A percentile compares a stretch with the other conserved stretches of the same genome.
phyloP scores from a whole-genome alignment of 345 rosid species.

The Stellera chamaejasme region DNA sequence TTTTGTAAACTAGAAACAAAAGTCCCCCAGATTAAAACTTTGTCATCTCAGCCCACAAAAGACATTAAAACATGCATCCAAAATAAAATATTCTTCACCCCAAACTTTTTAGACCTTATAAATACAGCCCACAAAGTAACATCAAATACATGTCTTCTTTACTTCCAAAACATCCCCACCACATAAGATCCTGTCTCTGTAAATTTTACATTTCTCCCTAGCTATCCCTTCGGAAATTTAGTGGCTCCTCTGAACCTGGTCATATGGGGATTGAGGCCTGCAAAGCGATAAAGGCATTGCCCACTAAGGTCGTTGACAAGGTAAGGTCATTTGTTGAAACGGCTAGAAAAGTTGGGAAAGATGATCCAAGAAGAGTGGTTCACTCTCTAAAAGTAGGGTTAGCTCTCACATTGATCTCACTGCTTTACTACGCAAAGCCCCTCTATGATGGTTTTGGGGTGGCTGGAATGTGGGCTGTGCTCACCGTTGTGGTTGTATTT shows the following conservation, averaged over 20 bases:
- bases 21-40: slow-evolving; percentile 18
- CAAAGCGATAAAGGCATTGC: slow-evolving; percentile 21
- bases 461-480: slow-evolving; percentile 83
- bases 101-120: slow-evolving; percentile 29
- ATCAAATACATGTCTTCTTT: not conserved
- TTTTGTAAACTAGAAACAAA: not conserved
- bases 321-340: slow-evolving; percentile 18
- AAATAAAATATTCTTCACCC: no score
- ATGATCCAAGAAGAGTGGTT: slow-evolving; percentile 62
- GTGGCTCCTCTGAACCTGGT: not conserved
- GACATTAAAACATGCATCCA: not conserved
- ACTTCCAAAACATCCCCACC: not conserved
- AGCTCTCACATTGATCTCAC: slow-evolving; percentile 66
- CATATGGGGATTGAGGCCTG: slow-evolving; percentile 35
- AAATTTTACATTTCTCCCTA: not conserved
- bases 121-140: slow-evolving; percentile 22
- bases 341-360: slow-evolving; percentile 39
- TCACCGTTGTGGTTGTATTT: slow-evolving; percentile 69
- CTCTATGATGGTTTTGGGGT: slow-evolving; percentile 59
- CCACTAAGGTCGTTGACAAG: slow-evolving; percentile 20
- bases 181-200: no score
- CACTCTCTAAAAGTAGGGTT: slow-evolving; percentile 79
- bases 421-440: slow-evolving; percentile 57
- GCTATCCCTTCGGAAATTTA: not conserved
- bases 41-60: slow-evolving; percentile 21